A percentile compares a stretch with the other conserved stretches of the same genome.
These are phyloP conservation scores for Acrodontium crateriforme DNA, from an alignment of 2,329 filamentous ascomycete species.

Conservation along the genomic window DNA sequence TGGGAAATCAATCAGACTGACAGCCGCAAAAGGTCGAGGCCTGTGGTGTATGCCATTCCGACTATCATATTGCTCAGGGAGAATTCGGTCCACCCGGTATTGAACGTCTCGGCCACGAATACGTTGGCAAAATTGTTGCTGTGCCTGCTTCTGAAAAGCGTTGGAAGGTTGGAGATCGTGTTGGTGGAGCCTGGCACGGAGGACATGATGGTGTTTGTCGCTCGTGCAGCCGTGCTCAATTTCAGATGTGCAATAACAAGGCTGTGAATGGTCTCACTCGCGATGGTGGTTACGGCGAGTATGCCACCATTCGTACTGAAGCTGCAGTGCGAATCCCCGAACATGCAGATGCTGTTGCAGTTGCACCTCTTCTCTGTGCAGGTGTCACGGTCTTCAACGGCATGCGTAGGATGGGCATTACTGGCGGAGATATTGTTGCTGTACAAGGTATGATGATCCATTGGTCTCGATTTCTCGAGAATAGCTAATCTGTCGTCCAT, in stretches of 20 bases:
- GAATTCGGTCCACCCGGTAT: slow-evolving; percentile 33
- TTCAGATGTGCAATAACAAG: slow-evolving; percentile 53
- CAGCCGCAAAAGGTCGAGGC: slow-evolving; percentile 61
- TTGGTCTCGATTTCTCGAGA: too few relatives aligned
- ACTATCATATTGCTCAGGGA: slow-evolving; percentile 35
- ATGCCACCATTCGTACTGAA: slow-evolving; percentile 45
- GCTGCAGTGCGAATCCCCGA: slow-evolving; percentile 41
- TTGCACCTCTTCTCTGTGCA: slow-evolving; percentile 34
- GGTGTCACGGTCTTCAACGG: slow-evolving; percentile 42
- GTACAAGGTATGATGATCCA: slow-evolving; percentile 42
- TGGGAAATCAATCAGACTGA: too few relatives aligned
- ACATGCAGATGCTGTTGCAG: slow-evolving; percentile 32
- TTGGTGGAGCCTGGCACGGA: slow-evolving; percentile 58
- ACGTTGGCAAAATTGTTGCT: slow-evolving; percentile 50
- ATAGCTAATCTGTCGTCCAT: slow-evolving; percentile 24
- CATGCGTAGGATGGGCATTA: slow-evolving; percentile 35
- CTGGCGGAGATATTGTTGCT: slow-evolving; percentile 33
- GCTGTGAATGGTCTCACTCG: slow-evolving; percentile 50
- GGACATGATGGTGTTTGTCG: slow-evolving; percentile 50
- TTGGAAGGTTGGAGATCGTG: slow-evolving; percentile 50
- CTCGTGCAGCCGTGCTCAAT: slow-evolving; percentile 47
- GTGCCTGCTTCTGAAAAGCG: slow-evolving; percentile 43
- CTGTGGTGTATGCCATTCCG: slow-evolving; percentile 58
- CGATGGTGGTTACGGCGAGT: slow-evolving; percentile 53
- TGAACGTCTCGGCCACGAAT: slow-evolving; percentile 46